Conservation (phyloP, 2,329 filamentous ascomycete genomes). For the Daldinia sp. region DNA sequence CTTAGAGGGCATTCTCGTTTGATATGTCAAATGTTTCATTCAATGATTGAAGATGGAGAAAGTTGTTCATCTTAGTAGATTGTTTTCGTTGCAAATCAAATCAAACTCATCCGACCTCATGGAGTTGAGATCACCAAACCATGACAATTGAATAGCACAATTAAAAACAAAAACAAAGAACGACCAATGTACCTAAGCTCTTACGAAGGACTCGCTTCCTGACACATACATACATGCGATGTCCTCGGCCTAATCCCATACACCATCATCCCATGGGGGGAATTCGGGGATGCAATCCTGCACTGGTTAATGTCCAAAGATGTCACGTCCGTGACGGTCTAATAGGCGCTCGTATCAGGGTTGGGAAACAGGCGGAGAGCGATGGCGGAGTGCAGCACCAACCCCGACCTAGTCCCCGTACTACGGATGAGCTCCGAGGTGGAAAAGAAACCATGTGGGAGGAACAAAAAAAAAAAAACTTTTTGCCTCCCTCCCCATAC, state of each 20-base stretch:
- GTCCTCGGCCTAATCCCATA: constrained; percentile 27
- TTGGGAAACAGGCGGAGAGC: constrained; percentile 3
- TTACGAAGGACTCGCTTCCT: background rate
- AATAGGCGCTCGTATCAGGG: constrained; percentile 24
- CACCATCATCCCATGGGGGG: constrained; percentile 18
- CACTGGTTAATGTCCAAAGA: constrained; percentile 9
- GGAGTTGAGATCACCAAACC: background rate
- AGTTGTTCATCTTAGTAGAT: constrained; percentile 28
- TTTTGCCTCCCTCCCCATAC: constrained; percentile 11
- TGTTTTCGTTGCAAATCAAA: background rate
- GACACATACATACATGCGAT: background rate
- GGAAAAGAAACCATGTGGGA: constrained; percentile 11
- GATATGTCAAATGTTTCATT: constrained; percentile 7
- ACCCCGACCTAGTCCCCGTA: constrained; percentile 14
- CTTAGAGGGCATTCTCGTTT: background rate
- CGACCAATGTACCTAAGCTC: too few species aligned
- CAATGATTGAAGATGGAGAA: constrained; percentile 1
- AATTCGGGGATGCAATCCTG: constrained; percentile 25
- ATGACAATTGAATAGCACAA: background rate
- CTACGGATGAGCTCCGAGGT: constrained; percentile 16
- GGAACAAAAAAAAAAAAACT: background rate
- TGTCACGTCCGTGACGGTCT: constrained; percentile 11
- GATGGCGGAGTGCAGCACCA: constrained; percentile 5
- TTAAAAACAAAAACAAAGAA: too few species aligned
- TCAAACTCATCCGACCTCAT: background rate